Percentiles rank a stretch among this genome's conserved stretches.
phyloP scores from a whole-genome alignment of 1,284 basidiomycete genomes.

The Irpex rosettiformis region DNA sequence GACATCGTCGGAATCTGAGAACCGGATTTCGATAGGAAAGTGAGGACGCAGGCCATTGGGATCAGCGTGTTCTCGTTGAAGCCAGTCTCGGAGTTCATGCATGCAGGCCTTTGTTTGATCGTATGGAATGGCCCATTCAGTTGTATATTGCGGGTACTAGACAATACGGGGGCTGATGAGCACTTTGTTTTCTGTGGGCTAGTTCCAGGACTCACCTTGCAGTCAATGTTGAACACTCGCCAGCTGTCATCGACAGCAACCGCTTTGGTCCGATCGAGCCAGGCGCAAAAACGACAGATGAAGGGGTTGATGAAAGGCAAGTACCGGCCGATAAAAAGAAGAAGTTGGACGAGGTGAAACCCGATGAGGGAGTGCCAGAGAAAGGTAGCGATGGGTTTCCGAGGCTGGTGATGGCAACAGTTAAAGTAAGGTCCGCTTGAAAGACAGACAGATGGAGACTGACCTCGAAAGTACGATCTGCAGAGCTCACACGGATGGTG shows the following conservation, averaged over 20 bases:
- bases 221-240: conserved; percentile 83
- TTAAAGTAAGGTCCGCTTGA: conserved; percentile 16
- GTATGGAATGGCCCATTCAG: conserved; percentile 91
- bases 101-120: conserved; percentile 65
- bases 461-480: conserved; percentile 79
- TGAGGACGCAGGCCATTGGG: conserved; percentile 80
- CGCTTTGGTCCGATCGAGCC: conserved; percentile 50
- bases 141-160: conserved; percentile 85
- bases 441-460: conserved; percentile 22
- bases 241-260: conserved; percentile 71
- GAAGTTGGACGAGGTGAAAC: conserved; percentile 75
- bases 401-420: conserved; percentile 33
- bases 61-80: conserved; percentile 65
- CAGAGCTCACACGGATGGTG: conserved; percentile 69
- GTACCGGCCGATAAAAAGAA: conserved; percentile 71
- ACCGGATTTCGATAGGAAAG: conserved; percentile 93
- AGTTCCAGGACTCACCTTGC: conserved; percentile 50
- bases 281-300: conserved; percentile 54
- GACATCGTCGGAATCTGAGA: conserved; percentile 86
- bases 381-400: conserved; percentile 54
- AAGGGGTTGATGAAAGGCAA: conserved; percentile 51
- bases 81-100: conserved; percentile 72
- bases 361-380: conserved; percentile 68
- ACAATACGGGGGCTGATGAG: background rate
- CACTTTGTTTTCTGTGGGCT: no score